Conservation (phyloP, 2,329 filamentous ascomycete species). For the Rhynchosporium graminicola region DNA sequence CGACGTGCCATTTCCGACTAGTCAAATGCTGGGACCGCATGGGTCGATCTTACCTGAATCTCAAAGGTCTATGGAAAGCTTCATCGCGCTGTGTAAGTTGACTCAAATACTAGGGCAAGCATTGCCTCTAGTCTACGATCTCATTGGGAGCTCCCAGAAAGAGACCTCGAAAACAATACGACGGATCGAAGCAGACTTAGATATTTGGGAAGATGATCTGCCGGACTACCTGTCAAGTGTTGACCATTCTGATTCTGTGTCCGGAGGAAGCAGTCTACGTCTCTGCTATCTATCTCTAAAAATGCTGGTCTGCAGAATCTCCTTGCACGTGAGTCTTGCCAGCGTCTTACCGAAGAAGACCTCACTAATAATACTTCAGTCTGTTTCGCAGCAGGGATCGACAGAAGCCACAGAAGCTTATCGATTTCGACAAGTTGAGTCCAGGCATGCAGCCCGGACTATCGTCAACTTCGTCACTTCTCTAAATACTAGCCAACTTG, state of each 20-base stretch:
- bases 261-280: slow-evolving; percentile 28
- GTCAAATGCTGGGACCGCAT: slow-evolving; percentile 22
- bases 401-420: slow-evolving; percentile 16
- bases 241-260: slow-evolving; percentile 1
- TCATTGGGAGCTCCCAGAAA: slow-evolving; percentile 1
- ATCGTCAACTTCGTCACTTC: slow-evolving; percentile 34
- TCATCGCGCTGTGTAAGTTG: slow-evolving; percentile 29
- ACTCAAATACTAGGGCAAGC: slow-evolving; percentile 31
- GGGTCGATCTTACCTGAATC: slow-evolving; percentile 6
- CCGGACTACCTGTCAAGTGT: slow-evolving; percentile 14
- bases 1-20: slow-evolving; percentile 29
- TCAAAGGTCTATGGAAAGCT: slow-evolving; percentile 21
- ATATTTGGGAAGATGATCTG: slow-evolving; percentile 30
- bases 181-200: slow-evolving; percentile 25
- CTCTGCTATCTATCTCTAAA: slow-evolving; percentile 25
- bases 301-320: slow-evolving; percentile 29
- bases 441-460: slow-evolving; percentile 33
- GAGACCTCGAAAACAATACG: slow-evolving; percentile 22
- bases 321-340: slow-evolving; percentile 24
- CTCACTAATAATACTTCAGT: neutral
- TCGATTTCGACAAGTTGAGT: slow-evolving; percentile 28
- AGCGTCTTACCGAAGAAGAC: neutral
- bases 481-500: slow-evolving; percentile 31
- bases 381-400: slow-evolving; percentile 18
- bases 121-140: slow-evolving; percentile 29